Evolutionary conservation across 2,329 filamentous ascomycete species (phyloP), one percentile per base, ranked within the genome.

Genomic region (Neospermospora avenae): DNA sequence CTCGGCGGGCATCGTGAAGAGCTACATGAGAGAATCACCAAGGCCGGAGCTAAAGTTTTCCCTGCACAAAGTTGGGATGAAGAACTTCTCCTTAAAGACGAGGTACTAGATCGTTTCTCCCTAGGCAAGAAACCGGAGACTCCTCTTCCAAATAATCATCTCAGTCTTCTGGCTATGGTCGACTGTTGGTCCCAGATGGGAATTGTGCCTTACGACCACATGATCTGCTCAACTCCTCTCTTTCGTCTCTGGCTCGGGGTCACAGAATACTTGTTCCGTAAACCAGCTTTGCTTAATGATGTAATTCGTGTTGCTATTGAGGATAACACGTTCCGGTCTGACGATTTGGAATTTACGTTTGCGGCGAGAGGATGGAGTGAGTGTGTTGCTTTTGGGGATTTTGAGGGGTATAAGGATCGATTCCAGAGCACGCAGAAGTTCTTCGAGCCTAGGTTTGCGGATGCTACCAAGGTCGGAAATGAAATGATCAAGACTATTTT

Each of bases 161-260:
- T 99, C 31, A 93, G 88, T 73, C 81, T 99, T 59, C 82, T 99
- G 46, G 95, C 93, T 49, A 99, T 99, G 85, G 96, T 98, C 45
- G 95, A 99, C 77, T 98, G 93, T 77, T 99, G 95, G 95, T 95
- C 90, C 72, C 90, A 91, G 67, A 82, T 98, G 48, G 89, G 87
- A 35, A 99, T 97, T 69, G 89, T 96, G 51, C 95, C 95, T 0
- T 99, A 99, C 75, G 93, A 99, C 76, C 96, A 99, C 79, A 99
- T 99, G 93, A 96, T 99, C 68, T 99, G 95, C 78, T 96, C 92
- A 57, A 99, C 95, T 41, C 95, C 95, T 78, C 84, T 98, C 49
- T 99, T 99, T 80, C 89, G 95, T 54, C 85, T 99, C 65, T 97
- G 95, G 85, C 84, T 99, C 35, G 95, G 95, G 59, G 96, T 97